Evolutionary conservation across 805 yeast genomes (phyloP).

Genomic region (Metschnikowia matae): DNA sequence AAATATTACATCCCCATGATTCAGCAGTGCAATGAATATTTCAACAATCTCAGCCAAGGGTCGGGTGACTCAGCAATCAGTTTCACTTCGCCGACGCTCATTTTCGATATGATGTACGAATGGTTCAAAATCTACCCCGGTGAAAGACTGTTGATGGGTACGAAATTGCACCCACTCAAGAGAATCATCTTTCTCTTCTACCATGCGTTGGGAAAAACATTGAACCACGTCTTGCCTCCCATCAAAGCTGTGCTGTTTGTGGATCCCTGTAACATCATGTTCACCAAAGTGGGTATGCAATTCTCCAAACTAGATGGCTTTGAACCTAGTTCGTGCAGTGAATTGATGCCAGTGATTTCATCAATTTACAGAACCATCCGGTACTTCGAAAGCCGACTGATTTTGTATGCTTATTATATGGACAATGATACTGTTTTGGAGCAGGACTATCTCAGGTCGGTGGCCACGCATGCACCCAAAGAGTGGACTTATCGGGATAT

Average conservation of each 20-base stretch:
- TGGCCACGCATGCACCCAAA: slow-evolving; percentile 6
- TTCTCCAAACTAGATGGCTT: slow-evolving; percentile 16
- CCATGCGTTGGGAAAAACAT: slow-evolving; percentile 32
- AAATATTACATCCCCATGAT: slow-evolving; percentile 26
- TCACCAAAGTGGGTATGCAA: slow-evolving; percentile 29
- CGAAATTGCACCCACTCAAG: slow-evolving; percentile 26
- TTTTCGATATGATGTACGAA: slow-evolving; percentile 31
- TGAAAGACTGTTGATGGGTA: slow-evolving; percentile 27
- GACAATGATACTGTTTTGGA: slow-evolving; percentile 22
- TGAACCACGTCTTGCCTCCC: slow-evolving; percentile 31
- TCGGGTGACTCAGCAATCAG: slow-evolving; percentile 18
- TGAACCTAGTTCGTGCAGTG: slow-evolving; percentile 12
- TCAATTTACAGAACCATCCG: slow-evolving; percentile 29
- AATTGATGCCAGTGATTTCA: slow-evolving; percentile 21
- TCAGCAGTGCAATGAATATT: slow-evolving; percentile 22
- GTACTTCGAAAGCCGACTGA: slow-evolving; percentile 31
- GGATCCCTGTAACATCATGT: slow-evolving; percentile 32
- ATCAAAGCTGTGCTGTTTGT: slow-evolving; percentile 31
- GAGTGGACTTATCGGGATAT: slow-evolving; percentile 15
- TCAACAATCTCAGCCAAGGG: slow-evolving; percentile 14
- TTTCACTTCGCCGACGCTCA: slow-evolving; percentile 26
- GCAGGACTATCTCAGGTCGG: slow-evolving; percentile 15
- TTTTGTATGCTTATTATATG: slow-evolving; percentile 24
- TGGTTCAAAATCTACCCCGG: slow-evolving; percentile 37
- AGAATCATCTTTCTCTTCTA: slow-evolving; percentile 33